phyloP scores from a whole-genome alignment of 208 protist species.

The Leishmania lainsoni region DNA sequence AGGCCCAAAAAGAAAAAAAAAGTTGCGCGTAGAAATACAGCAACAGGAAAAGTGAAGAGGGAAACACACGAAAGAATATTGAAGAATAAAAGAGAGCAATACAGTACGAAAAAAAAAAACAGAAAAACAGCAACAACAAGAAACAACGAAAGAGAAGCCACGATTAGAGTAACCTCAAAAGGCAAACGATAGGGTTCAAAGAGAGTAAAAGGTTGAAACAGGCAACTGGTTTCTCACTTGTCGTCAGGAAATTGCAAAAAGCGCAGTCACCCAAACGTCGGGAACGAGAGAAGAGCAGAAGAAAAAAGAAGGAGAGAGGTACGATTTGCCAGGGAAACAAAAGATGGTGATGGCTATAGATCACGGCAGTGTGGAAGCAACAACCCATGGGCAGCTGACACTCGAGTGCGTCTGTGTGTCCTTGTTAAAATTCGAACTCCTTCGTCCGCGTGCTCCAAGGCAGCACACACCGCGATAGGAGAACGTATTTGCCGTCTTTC shows the following conservation, averaged over 20 bases:
- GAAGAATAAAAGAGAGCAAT: background rate
- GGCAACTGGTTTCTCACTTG: background rate
- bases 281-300: background rate
- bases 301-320: constrained; percentile 11
- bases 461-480: background rate
- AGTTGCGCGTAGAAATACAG: background rate
- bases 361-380: background rate
- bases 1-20: background rate
- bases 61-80: background rate
- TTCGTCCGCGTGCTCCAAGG: background rate
- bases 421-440: background rate
- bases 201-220: background rate
- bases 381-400: background rate
- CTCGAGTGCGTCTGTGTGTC: background rate
- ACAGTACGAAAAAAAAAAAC: background rate
- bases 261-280: background rate
- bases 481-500: background rate
- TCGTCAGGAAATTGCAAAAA: background rate
- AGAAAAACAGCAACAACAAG: background rate
- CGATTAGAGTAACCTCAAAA: background rate
- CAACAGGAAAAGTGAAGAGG: background rate
- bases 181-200: too few relatives aligned
- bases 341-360: background rate
- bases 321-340: background rate
- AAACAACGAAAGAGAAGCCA: background rate